These are phyloP conservation scores for Blastobotrys proliferans DNA, from an alignment of 1,139 yeast genomes.

Conservation along the genomic window DNA sequence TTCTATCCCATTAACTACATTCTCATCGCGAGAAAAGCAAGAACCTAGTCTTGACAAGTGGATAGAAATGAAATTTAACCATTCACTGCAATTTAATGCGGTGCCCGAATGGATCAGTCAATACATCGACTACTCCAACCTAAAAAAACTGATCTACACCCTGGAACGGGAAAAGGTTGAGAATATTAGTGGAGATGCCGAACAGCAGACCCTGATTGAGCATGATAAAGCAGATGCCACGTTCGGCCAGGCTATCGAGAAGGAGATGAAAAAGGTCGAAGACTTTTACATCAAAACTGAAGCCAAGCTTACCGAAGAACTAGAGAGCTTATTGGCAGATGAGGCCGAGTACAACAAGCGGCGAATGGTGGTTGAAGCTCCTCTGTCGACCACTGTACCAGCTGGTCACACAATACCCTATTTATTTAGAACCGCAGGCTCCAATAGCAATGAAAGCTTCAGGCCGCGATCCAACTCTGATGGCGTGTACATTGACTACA, in stretches of 20 bases:
- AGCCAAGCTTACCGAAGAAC: slow-evolving; percentile 44
- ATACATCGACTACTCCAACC: slow-evolving; percentile 60
- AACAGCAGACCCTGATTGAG: slow-evolving; percentile 36
- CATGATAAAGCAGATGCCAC: slow-evolving; percentile 48
- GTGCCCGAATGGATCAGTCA: slow-evolving; percentile 77
- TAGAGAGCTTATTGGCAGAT: slow-evolving; percentile 44
- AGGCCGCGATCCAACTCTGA: slow-evolving; percentile 11
- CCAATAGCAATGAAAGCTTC: neutral
- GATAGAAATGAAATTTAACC: slow-evolving; percentile 63
- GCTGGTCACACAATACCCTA: neutral
- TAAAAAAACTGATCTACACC: slow-evolving; percentile 57
- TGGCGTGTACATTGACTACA: slow-evolving; percentile 7
- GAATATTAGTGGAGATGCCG: slow-evolving; percentile 31
- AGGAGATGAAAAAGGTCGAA: slow-evolving; percentile 54
- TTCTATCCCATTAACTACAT: slow-evolving; percentile 7
- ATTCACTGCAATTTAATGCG: slow-evolving; percentile 70
- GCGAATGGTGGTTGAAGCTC: neutral
- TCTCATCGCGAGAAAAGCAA: neutral
- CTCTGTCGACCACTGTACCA: neutral
- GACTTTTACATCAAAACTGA: slow-evolving; percentile 52
- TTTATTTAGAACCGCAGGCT: neutral
- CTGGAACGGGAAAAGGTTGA: slow-evolving; percentile 39
- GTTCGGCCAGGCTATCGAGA: slow-evolving; percentile 50
- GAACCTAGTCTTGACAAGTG: slow-evolving; percentile 5
- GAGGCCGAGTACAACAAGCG: slow-evolving; percentile 24